Evolutionary conservation across 192 early-diverging fungal genomes (phyloP), one percentile per base, ranked within the genome.

Genomic region (Coemansia asiatica): DNA sequence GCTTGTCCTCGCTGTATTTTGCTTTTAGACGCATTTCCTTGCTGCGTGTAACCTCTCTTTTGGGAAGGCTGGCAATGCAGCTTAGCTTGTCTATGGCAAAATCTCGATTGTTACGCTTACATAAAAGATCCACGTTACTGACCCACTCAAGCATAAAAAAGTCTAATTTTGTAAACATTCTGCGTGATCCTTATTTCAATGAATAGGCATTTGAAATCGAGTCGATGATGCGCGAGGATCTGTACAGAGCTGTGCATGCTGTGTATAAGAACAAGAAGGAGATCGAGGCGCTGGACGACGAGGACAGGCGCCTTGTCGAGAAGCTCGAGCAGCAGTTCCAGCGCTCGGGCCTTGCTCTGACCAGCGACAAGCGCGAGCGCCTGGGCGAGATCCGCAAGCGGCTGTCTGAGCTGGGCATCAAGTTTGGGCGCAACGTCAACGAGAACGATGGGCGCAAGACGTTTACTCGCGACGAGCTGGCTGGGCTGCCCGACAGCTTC

Each of bases 401-500:
- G 22, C 76, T 94, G 29, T 81, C 86, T 18, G 89, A 90, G 36
- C 67, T 90, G 27, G 77, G 82, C 29, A 89, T 91, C 50, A 86
- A 88, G 50, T 94, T 90, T 64, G 83, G 75, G 64, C 87, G 90
- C 72, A 90, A 85, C 61, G 50, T 88, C 72, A 88, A 86, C 61
- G 89, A 92, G 65, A 90, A 85, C 59, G 85, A 79, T 35, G 87
- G 82, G 23, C 72, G 75, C 29, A 75, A 77, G 56, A 61, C 68
- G 35, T 73, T 85, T 40, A 80, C 81, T 46, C 71, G 71, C 19
- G 76, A 87, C 21, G 87, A 92, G 66, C 82, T 92, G 25, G 89
- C 85, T 22, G 91, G 90, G 7, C 80, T 95, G 72, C 88, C 88
- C 10, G 86, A 85, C 54, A 85, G 87, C 60, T 92, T 88, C 67